Base-by-base conservation (phyloP, 345 rosid species). In the Theobroma cacao region DNA sequence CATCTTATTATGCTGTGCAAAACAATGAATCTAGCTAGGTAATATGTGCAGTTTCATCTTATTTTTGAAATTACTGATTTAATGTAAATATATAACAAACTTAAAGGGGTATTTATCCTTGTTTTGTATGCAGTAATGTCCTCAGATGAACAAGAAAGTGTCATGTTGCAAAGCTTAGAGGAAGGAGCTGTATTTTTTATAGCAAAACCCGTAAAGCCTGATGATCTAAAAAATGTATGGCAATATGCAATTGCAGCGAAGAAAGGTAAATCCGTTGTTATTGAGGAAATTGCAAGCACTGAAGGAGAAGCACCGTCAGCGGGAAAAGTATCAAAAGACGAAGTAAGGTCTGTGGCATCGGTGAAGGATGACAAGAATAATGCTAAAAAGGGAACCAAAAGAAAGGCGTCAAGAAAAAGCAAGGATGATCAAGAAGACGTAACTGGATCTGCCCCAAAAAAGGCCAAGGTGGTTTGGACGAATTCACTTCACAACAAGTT, bases 141-240 rank as follows among this genome's bases (percentile, higher is more conserved):
- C 26, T 80, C 89, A 2, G 92, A 95, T 59, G 81, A 81, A 5
- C 72, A 84, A 70, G 87, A 90, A 71, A 84, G 77, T 69, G 80
- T 74, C 7, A 83, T 87, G 26, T 9, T 66, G 34, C 73, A 84
- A 72, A 83, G 92, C 77, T 80, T 95, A 69, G 80, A 83, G 14
- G 55, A 85, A 45, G 99, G 99, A 77, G 97, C 89, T 4, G 78
- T 82, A 28, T 87, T 85, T 69, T 92, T 81, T 79, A 48, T 93
- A 7, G 83, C 82, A 15, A 95, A 95, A 83, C 97, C 98, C 33
- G 70, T 92, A 4, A 87, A 76, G 20, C 73, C 81, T 2, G 80
- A 53, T 10, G 93, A 88, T 48, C 79, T 95, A 12, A 80, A 87
- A 53, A 89, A 83, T 45, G 75, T 93, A 0, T 91, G 91, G 89